Evolutionary conservation across 345 rosid genomes (phyloP).

Genomic region (Gossypium raimondii): DNA sequence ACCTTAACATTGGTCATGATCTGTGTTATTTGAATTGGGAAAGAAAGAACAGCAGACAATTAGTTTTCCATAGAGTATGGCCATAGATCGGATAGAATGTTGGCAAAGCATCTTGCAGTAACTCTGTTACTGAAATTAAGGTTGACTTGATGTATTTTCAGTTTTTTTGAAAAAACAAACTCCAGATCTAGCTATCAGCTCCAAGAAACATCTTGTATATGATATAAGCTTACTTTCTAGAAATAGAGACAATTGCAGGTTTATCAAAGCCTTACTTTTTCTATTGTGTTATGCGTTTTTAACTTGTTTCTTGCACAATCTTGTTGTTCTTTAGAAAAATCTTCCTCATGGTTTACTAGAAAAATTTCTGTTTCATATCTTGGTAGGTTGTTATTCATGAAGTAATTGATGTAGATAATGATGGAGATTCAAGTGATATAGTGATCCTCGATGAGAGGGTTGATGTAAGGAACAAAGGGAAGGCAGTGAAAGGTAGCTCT

Average conservation of each 20-base stretch:
- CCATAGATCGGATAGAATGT: not conserved
- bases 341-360: not conserved
- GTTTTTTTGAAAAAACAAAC: not conserved
- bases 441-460: slow-evolving; percentile 31
- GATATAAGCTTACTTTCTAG: not conserved
- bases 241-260: not conserved
- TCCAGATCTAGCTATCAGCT: not conserved
- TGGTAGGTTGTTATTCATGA: slow-evolving; percentile 40
- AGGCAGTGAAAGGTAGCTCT: slow-evolving; percentile 34
- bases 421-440: slow-evolving; percentile 42
- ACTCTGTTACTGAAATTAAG: not conserved
- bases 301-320: not conserved
- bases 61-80: not conserved
- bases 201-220: not conserved
- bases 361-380: slow-evolving; percentile 12
- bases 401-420: slow-evolving; percentile 55
- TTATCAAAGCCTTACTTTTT: not conserved
- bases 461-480: slow-evolving; percentile 56
- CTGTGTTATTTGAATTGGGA: not conserved
- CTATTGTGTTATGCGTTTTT: not conserved
- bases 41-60: not conserved
- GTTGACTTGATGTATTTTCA: not conserved
- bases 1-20: not conserved
- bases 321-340: not conserved
- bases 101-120: not conserved